Percentiles rank a stretch among this genome's conserved stretches.
Conservation (phyloP, 179 eudicot genomes). For the Silene noctiflora region DNA sequence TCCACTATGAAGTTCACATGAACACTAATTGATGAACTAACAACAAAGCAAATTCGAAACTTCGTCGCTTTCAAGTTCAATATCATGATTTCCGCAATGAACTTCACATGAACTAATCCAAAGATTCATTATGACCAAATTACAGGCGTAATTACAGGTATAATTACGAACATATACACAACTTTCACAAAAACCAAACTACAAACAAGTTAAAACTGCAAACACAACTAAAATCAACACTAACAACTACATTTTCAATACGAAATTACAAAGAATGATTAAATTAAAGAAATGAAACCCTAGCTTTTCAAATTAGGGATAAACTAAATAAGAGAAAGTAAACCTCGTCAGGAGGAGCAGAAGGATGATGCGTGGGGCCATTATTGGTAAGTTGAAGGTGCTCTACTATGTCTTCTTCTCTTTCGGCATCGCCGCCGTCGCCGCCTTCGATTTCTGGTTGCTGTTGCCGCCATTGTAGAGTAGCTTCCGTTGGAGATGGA, state of each 20-base stretch:
- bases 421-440: neutral
- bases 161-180: neutral
- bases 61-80: neutral
- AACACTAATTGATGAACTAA: no score
- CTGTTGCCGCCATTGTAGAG: neutral
- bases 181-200: neutral
- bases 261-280: neutral
- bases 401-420: conserved; percentile 21
- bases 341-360: conserved; percentile 82
- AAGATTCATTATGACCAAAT: neutral
- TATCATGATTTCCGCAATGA: neutral
- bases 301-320: neutral
- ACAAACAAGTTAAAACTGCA: neutral
- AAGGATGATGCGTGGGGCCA: conserved; percentile 55
- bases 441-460: neutral
- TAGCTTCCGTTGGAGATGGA: conserved; percentile 12
- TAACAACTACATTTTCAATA: neutral
- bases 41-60: neutral
- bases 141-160: neutral
- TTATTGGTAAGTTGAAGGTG: conserved; percentile 13
- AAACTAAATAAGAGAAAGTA: neutral
- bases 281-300: conserved; percentile 22
- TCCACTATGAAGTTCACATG: neutral
- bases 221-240: neutral
- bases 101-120: neutral